Evolutionary conservation across 768 basidiomycete genomes (phyloP), one percentile per base, ranked within the genome.

Genomic region (Rhizopogon vinicolor): DNA sequence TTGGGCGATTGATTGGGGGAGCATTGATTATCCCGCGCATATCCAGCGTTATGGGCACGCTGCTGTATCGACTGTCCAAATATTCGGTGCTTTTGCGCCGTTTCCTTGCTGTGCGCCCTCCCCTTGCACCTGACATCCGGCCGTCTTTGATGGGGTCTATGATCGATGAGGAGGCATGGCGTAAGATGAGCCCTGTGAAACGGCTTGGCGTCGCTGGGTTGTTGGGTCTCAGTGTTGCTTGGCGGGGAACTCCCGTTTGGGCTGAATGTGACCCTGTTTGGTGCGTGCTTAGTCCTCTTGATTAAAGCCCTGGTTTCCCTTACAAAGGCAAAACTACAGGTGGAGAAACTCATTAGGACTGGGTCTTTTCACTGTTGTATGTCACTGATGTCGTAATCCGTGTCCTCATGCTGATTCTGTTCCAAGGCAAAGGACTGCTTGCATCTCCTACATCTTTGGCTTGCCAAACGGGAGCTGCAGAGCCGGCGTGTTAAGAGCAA

Each of bases 211-310:
- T 69, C 19, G 64, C 65, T 31, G 57, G 72, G 25, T 52, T 63
- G 54, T 54, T 81, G 51, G 74, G 79, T 0, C 61, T 83, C 59
- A 73, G 74, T 35, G 73, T 81, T 7, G 73, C 81, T 0, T 78
- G 78, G 74, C 76, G 80, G 16, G 84, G 84, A 22, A 80, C 82
- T 22, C 75, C 76, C 49, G 75, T 77, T n/a, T 87, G 86, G 82
- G 75, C 79, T 4, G 81, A 82, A 59, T 77, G 78, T 43, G 89
- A 90, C 66, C 89, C 89, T 13, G 84, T 90, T 14, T 91, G 89
- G 88, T 85, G 54, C 49, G 65, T 44, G 6, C 50, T 31, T 28
- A 31, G 19, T 4, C 44, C 44, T 41, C 33, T n/a, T 43, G 9
- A 10, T 25, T 53, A 9, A 7, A 42, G 53, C 4, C 18, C 2